A percentile compares a stretch with the other conserved stretches of the same genome.
Conservation (phyloP, 768 basidiomycete genomes). For the Amanita rimosa region DNA sequence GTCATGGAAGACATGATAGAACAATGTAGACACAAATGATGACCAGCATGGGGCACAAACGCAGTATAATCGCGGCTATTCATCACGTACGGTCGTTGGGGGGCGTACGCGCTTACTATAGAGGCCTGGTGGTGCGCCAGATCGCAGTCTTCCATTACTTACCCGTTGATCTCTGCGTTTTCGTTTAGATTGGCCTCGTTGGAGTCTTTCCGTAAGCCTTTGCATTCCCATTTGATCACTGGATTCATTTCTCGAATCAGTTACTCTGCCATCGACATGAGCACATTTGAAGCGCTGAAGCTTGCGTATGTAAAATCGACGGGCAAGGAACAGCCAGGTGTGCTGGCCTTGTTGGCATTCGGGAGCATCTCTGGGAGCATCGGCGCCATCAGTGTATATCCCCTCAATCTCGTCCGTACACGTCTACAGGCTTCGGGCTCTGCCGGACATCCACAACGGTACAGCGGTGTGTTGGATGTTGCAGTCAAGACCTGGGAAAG, state of each 20-base stretch:
- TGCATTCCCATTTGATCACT: neutral
- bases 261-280: slow-evolving; percentile 95
- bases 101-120: slow-evolving; percentile 77
- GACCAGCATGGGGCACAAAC: slow-evolving; percentile 65
- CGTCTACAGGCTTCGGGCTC: slow-evolving; percentile 95
- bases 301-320: slow-evolving; percentile 81
- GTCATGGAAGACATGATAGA: slow-evolving; percentile 2
- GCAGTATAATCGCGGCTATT: slow-evolving; percentile 50
- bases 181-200: slow-evolving; percentile 72
- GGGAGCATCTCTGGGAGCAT: slow-evolving; percentile 91
- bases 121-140: slow-evolving; percentile 74
- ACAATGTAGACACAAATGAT: slow-evolving; percentile 80
- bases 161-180: slow-evolving; percentile 8
- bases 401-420: slow-evolving; percentile 84
- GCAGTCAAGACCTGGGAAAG: slow-evolving; percentile 63
- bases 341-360: slow-evolving; percentile 79
- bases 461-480: slow-evolving; percentile 85
- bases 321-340: slow-evolving; percentile 80
- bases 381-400: slow-evolving; percentile 90
- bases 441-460: slow-evolving; percentile 85
- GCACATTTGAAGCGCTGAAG: slow-evolving; percentile 93
- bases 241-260: slow-evolving; percentile 20
- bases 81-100: slow-evolving; percentile 71
- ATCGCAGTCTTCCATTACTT: slow-evolving; percentile 4
- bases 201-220: slow-evolving; percentile 86